Conservation (phyloP, 2,329 filamentous ascomycete genomes). For the Colletotrichum coccodes region DNA sequence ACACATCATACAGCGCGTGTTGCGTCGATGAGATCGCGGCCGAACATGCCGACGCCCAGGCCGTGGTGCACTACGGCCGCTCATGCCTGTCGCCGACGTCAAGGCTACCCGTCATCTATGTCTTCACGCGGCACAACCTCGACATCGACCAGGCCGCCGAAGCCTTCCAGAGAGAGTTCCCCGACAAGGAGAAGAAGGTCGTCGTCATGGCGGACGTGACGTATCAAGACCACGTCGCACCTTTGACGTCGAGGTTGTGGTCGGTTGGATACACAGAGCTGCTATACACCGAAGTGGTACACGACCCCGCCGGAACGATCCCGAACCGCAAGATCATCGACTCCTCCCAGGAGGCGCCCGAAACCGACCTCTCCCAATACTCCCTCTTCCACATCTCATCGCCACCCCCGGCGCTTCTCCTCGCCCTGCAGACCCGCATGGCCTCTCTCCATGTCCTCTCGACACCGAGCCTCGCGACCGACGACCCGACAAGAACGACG, state of each 20-base stretch:
- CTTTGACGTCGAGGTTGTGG: constrained; percentile 64
- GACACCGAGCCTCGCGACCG: constrained; percentile 65
- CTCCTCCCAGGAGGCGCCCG: constrained; percentile 36
- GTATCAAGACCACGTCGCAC: constrained; percentile 78
- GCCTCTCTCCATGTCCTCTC: constrained; percentile 82
- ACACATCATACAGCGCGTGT: constrained; percentile 96
- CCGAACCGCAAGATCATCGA: constrained; percentile 79
- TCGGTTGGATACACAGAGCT: constrained; percentile 75
- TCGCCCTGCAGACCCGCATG: constrained; percentile 88
- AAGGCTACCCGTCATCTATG: constrained; percentile 86
- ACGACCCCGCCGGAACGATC: constrained; percentile 81
- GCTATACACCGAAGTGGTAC: constrained; percentile 76
- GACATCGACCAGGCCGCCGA: constrained; percentile 64
- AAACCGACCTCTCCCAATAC: constrained; percentile 69
- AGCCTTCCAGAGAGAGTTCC: constrained; percentile 77
- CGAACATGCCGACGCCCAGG: constrained; percentile 90
- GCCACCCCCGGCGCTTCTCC: constrained; percentile 82
- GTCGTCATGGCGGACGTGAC: constrained; percentile 91
- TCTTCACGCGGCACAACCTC: constrained; percentile 83
- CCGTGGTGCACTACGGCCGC: constrained; percentile 93
- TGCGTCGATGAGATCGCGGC: constrained; percentile 98
- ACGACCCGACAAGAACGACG: constrained; percentile 55
- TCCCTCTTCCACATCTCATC: constrained; percentile 87
- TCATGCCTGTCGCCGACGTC: constrained; percentile 92
- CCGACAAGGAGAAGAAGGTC: constrained; percentile 70